These are phyloP conservation scores for Paramecium bursaria DNA, from an alignment of 73 alveolate species.

Conservation along the genomic window DNA sequence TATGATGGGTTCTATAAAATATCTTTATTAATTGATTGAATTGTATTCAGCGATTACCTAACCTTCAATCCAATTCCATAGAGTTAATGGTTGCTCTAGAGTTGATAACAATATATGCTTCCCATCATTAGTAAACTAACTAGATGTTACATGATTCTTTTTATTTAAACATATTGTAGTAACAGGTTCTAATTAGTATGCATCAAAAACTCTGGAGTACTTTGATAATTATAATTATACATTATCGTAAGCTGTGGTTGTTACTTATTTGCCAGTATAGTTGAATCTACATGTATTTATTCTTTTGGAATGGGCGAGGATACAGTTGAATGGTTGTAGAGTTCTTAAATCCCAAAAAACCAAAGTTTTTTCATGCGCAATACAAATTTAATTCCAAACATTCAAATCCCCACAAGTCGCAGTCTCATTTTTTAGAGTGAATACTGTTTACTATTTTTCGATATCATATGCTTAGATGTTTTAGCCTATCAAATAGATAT, in stretches of 20 bases:
- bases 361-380: constrained; percentile 36
- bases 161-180: constrained; percentile 45
- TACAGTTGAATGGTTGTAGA: constrained; percentile 26
- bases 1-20: constrained; percentile 20
- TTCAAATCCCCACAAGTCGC: constrained; percentile 35
- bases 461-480: constrained; percentile 10
- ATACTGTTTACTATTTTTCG: constrained; percentile 17
- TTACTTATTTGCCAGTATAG: constrained; percentile 38
- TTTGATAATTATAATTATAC: constrained; percentile 13
- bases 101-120: constrained; percentile 14
- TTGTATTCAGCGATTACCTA: constrained; percentile 1
- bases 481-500: constrained; percentile 25
- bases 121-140: constrained; percentile 6
- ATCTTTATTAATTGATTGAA: background rate
- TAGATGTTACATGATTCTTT: constrained; percentile 44
- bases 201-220: constrained; percentile 56
- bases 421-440: background rate
- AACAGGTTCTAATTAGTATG: constrained; percentile 18
- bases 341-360: constrained; percentile 45
- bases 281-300: constrained; percentile 10
- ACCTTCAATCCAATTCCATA: constrained; percentile 58
- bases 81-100: constrained; percentile 20
- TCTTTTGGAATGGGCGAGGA: constrained; percentile 38
- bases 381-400: constrained; percentile 55
- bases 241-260: constrained; percentile 56